Base-by-base conservation (phyloP, 1,284 basidiomycete genomes). In the Mycosarcoma maydis region DNA sequence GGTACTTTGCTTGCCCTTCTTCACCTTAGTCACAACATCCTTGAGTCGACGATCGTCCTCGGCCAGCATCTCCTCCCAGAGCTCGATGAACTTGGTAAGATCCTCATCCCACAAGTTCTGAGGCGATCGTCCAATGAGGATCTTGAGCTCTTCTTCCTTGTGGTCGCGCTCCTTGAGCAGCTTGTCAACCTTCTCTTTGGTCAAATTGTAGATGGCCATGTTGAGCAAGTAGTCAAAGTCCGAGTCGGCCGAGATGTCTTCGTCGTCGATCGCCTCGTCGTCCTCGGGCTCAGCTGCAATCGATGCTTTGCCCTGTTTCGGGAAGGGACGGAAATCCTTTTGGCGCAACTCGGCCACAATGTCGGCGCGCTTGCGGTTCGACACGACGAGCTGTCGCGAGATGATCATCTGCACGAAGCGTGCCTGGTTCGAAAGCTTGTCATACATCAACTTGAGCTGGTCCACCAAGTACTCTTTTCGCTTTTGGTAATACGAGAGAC, bases 331-430 rank as follows among this genome's bases (percentile, higher is more conserved):
- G 87, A 98, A 99, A 26, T 93, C 86, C 73, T 73, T 62, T 81
- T 87, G 87, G 60, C 92, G 89, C 77, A 99, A 83, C 72, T 99
- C 95, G 0, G 82, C 84, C 22, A 97, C 89, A 71, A 99, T 90
- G 53, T 90, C 92, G 2, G 85, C 86, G 82, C 93, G 94, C 85
- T 93, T 95, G 77, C 94, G 90, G 79, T 92, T 94, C n/a, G 89
- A 88, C 23, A 98, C 89, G n/a, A 87, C 83, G n/a, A 98, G 87
- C 80, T 94, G 86, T 80, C 89, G 91, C 70, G 89, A 87, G 66
- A 98, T 88, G 78, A 98, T 97, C 94, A 97, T 94, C 81, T 92
- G 87, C 41, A 99, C 89, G 84, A 99, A 99, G 24, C 94, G 90
- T 16, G 94, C 95, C 83, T 98, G 96, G 82, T 98, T 98, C 54